Evolutionary conservation across 208 protist species (phyloP), one percentile per base, ranked within the genome.

Genomic region (Wallacemonas sp.): DNA sequence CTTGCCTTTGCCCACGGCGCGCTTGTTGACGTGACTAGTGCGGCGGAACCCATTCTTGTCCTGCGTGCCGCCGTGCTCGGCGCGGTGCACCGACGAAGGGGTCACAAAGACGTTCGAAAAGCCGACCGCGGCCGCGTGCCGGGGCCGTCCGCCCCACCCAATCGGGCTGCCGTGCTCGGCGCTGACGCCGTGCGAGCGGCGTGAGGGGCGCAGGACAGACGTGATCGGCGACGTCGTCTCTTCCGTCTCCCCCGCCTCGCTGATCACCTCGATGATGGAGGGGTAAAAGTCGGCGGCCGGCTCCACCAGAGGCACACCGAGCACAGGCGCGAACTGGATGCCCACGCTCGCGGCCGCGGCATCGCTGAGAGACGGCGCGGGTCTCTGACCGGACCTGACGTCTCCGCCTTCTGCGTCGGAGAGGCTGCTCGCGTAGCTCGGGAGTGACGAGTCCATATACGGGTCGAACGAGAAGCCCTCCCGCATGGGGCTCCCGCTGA

Each of bases 231-330:
- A 44, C 14, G 10, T 3, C 10, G 16, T 3, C 3, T 59, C 52
- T 3, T 59, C 52, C 29, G 22, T 39, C 7, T 59, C 52, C 7
- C 31, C 29, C 10, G 22, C 10, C n/a, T 59, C 52, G 52, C 52
- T 59, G 31, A 59, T n/a, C 29, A 59, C 52, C n/a, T 59, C 52
- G 31, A 59, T 39, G 52, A 59, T 33, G 31, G 52, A 28, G 31
- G 26, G 0, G 32, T 11, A 59, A 29, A 12, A 25, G 32, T 59
- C 52, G 11, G 18, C n/a, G 26, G 16, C 25, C 3, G 31, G 7
- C 12, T 49, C 44, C 11, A 22, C 44, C 5, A 25, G 8, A 16
- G 44, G 44, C 14, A 41, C 36, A 41, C 36, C 36, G 36, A 7
- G 36, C 7, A 7, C 36, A 41, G 36, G 36, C 36, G 14, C 10